Conservation (phyloP, 176 grass and related monocot genomes). For the Lolium perenne region DNA sequence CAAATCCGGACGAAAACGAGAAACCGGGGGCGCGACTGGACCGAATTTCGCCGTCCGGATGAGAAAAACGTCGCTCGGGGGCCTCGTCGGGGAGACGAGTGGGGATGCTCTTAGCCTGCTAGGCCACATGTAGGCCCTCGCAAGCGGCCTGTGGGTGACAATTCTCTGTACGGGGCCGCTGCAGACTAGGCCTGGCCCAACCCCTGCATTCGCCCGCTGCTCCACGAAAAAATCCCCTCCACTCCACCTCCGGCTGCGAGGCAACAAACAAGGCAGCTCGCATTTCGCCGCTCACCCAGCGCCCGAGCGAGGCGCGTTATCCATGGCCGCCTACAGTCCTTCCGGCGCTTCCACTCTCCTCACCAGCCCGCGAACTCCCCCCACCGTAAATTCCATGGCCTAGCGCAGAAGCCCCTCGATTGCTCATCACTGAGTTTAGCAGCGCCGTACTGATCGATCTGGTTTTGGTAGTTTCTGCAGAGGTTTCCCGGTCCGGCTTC, state of each 20-base stretch:
- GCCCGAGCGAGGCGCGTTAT: conserved; percentile 13
- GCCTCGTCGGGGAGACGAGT: too few relatives aligned
- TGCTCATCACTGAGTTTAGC: not conserved
- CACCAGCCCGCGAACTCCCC: not conserved
- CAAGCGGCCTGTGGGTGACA: not conserved
- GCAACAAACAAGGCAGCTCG: not conserved
- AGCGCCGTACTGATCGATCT: not conserved
- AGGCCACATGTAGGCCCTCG: not conserved
- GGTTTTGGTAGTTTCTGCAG: conserved; percentile 1
- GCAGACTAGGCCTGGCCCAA: not conserved
- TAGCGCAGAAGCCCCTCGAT: not conserved
- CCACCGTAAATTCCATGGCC: conserved; percentile 31
- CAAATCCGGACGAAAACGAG: too few relatives aligned
- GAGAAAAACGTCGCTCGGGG: too few relatives aligned
- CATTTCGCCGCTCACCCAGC: not conserved
- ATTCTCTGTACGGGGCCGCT: too few relatives aligned
- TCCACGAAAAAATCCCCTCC: not conserved
- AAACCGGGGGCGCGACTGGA: too few relatives aligned
- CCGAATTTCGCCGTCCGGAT: too few relatives aligned
- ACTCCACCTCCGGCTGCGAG: not conserved
- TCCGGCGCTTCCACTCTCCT: conserved; percentile 1
- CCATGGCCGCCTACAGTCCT: conserved; percentile 42
- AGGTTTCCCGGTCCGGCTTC: not conserved
- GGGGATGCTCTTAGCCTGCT: too few relatives aligned
- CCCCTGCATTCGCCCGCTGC: too few relatives aligned